phyloP scores from a whole-genome alignment of 306 rosid genomes.

The Abrus precatorius region DNA sequence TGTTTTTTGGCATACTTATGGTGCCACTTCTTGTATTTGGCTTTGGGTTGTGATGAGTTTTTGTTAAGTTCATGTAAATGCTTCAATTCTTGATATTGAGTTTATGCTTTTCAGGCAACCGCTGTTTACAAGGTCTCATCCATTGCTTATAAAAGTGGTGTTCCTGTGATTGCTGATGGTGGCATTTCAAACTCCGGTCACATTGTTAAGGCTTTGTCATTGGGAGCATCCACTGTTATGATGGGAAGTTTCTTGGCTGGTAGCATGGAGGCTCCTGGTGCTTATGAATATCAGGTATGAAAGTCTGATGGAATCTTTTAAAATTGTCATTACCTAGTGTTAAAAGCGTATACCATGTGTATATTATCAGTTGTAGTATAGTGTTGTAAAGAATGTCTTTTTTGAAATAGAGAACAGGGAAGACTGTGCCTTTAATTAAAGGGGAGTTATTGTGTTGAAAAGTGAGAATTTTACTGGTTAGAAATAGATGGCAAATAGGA shows the following conservation, averaged over 20 bases:
- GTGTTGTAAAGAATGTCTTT: conserved; percentile 3
- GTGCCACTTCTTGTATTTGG: not conserved
- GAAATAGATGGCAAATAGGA: not conserved
- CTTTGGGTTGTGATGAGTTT: conserved; percentile 18
- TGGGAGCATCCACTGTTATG: conserved; percentile 96
- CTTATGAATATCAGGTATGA: conserved; percentile 77
- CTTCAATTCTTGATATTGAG: not conserved
- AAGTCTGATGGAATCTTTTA: not conserved
- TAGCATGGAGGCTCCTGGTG: conserved; percentile 91
- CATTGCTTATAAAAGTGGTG: conserved; percentile 74
- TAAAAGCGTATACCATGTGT: not conserved
- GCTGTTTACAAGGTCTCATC: conserved; percentile 90
- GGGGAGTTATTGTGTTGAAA: not conserved
- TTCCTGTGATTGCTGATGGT: conserved; percentile 95
- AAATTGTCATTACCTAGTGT: not conserved
- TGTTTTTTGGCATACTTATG: too few relatives aligned
- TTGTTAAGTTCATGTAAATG: not conserved
- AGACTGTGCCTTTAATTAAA: conserved; percentile 1
- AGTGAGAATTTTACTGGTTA: not conserved
- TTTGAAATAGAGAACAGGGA: conserved; percentile 19
- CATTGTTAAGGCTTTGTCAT: conserved; percentile 82
- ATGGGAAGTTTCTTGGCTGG: conserved; percentile 98
- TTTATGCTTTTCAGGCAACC: conserved; percentile 67
- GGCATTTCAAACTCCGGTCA: conserved; percentile 96
- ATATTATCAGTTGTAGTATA: not conserved